Percentiles rank a stretch among this genome's conserved stretches.
Evolutionary conservation across 2,329 filamentous ascomycete genomes (phyloP).

Genomic region (Coleophoma eucalyptorum): DNA sequence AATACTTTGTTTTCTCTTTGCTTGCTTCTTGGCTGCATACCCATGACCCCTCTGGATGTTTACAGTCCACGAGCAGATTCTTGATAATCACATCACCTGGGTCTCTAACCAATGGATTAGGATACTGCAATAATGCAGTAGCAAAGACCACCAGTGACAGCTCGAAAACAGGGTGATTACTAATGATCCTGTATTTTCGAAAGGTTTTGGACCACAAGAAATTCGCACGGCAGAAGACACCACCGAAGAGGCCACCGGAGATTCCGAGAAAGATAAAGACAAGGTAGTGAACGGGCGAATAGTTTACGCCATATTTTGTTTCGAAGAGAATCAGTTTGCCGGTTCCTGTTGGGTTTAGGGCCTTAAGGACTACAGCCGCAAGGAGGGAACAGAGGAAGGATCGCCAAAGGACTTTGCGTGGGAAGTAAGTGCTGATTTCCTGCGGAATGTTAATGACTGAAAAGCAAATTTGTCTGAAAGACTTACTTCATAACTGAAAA

Average conservation of each 20-base stretch:
- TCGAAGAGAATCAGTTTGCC: conserved; percentile 59
- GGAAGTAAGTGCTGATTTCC: conserved; percentile 58
- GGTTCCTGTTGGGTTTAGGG: conserved; percentile 55
- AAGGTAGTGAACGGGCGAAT: conserved; percentile 49
- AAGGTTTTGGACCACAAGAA: conserved; percentile 54
- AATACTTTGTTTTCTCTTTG: conserved; percentile 36
- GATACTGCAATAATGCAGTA: conserved; percentile 51
- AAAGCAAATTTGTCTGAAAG: background rate
- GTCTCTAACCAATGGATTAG: conserved; percentile 49
- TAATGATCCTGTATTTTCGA: conserved; percentile 47
- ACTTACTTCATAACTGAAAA: conserved; percentile 51
- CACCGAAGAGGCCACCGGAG: conserved; percentile 54
- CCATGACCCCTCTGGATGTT: conserved; percentile 33
- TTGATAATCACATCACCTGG: conserved; percentile 53
- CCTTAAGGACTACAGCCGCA: conserved; percentile 50
- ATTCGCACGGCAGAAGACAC: conserved; percentile 54
- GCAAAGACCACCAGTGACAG: conserved; percentile 48
- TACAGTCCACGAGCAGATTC: conserved; percentile 52
- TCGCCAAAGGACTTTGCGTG: conserved; percentile 53
- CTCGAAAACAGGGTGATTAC: conserved; percentile 51
- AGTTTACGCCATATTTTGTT: conserved; percentile 54
- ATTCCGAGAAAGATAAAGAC: conserved; percentile 53
- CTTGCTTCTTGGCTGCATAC: conserved; percentile 46
- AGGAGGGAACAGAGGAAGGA: conserved; percentile 54
- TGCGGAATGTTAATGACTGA: conserved; percentile 13